Base-by-base conservation (phyloP, 257 asterid genomes). In the Euphrasia confusa region DNA sequence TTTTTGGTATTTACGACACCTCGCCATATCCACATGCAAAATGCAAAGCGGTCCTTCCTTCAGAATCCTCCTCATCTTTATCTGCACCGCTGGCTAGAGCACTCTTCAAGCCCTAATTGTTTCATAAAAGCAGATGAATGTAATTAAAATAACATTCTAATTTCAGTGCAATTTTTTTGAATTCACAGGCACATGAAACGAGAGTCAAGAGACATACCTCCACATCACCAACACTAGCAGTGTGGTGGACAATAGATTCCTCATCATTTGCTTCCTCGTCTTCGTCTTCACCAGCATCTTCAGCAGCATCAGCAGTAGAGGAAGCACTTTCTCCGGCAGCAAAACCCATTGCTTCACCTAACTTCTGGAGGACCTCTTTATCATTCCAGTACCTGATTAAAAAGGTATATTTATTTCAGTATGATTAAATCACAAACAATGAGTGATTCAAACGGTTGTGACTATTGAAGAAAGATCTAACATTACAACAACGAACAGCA, bases 251-350 rank as follows among this genome's bases (percentile, higher is more conserved):
- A 58, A 89, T 54, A 67, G 99, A 89, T 73, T 88, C 98, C 66
- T 89, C 99, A 62, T 91, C 97, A 75, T 78, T 84, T 66, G 67
- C 85, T 76, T 86, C 99, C 54, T 86, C 99, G 17, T 84, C 97
- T 3, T 84, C 97, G 69, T 82, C 80, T 56, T 65, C 95, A 26
- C 24, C 26, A 5, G 80, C 68, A 65, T 73, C 72, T 55, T 68
- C 81, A 5, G 80, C 68, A 65, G 75, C 72, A 59, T 68, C 81
- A 2, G 68, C 71, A 1, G 75, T 79, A 64, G 89, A 80, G 9
- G 80, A 30, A 6, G 77, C 79, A 60, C 71, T 15, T 55, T 80
- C 89, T 60, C 80, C 83, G 58, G 52, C 79, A 74, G 82, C 79
- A 82, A 79, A 80, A 45, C 86, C 89, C 89, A 82, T 82, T 10